Percentiles rank a stretch among this genome's conserved stretches.
These are phyloP conservation scores for Chalaropsis ovoidea DNA, from an alignment of 2,329 filamentous ascomycete genomes.

Conservation along the genomic window DNA sequence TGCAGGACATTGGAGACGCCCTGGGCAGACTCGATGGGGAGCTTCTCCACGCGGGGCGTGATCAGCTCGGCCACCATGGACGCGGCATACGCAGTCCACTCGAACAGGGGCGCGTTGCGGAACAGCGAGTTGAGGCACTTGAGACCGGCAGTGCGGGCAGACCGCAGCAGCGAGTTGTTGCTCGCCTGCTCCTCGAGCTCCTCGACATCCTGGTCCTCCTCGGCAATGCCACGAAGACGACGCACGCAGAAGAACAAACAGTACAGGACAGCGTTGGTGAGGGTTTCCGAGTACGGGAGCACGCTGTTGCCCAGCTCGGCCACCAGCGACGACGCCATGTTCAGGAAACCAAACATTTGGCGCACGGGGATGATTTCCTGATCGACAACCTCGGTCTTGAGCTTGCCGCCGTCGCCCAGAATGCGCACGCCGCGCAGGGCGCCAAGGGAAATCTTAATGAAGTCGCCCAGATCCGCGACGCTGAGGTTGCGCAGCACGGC, in stretches of 20 bases:
- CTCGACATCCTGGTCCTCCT: conserved; percentile 32
- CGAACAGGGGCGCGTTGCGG: conserved; percentile 56
- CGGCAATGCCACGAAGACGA: conserved; percentile 38
- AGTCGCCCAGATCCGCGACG: conserved; percentile 63
- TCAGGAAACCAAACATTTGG: conserved; percentile 82
- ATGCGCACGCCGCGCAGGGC: conserved; percentile 53
- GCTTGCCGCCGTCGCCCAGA: conserved; percentile 37
- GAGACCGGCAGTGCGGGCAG: conserved; percentile 60
- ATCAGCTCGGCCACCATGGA: conserved; percentile 66
- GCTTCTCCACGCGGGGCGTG: conserved; percentile 62
- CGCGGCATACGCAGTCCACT: conserved; percentile 62
- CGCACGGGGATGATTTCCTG: conserved; percentile 54
- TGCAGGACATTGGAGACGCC: conserved; percentile 74
- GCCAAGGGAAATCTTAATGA: conserved; percentile 72
- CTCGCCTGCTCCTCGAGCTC: conserved; percentile 36
- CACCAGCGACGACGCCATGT: conserved; percentile 81
- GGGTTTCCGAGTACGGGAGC: conserved; percentile 52
- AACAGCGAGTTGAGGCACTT: conserved; percentile 77
- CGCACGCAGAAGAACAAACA: conserved; percentile 64
- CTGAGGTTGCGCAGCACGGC: conserved; percentile 70
- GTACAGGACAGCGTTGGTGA: conserved; percentile 70
- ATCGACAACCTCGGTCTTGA: conserved; percentile 44
- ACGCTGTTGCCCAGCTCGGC: conserved; percentile 71
- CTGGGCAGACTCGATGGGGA: conserved; percentile 79
- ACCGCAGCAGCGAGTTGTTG: conserved; percentile 51